Evolutionary conservation across 371 early-diverging fungal genomes (phyloP).

Genomic region (Choanephora cucurbitarum): DNA sequence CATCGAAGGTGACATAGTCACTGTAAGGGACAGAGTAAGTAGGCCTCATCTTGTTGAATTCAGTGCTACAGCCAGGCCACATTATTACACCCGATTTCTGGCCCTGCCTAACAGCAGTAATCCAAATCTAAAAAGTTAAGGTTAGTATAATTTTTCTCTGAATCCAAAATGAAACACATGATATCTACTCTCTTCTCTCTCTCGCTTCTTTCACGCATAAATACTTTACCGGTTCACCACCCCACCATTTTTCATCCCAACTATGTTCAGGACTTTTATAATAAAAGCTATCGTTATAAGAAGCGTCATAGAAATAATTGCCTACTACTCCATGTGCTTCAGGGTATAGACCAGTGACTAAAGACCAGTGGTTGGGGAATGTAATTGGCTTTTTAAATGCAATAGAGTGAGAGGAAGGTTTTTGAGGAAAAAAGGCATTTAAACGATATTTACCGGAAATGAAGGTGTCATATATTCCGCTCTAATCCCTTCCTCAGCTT

Average conservation of each 20-base stretch:
- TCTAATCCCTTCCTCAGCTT: constrained; percentile 50
- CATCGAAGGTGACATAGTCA: constrained; percentile 46
- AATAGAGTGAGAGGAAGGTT: no score
- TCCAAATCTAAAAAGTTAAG: constrained; percentile 85
- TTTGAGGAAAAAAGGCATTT: background rate
- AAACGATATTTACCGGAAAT: constrained; percentile 60
- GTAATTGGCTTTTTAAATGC: constrained; percentile 73
- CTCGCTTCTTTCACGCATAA: no score
- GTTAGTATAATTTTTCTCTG: no score
- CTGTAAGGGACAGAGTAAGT: constrained; percentile 66
- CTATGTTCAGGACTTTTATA: constrained; percentile 70
- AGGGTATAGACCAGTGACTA: constrained; percentile 92
- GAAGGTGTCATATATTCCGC: constrained; percentile 77
- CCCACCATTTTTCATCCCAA: constrained; percentile 83
- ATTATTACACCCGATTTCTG: constrained; percentile 73
- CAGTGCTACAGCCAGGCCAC: constrained; percentile 88
- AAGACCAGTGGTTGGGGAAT: constrained; percentile 94
- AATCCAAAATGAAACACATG: no score
- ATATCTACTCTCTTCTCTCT: no score
- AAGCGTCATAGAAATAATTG: constrained; percentile 85
- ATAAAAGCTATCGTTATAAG: constrained; percentile 75
- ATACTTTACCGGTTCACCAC: constrained; percentile 88
- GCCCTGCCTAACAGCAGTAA: constrained; percentile 76
- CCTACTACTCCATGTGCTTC: constrained; percentile 91
- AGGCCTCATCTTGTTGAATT: constrained; percentile 53